phyloP scores from a whole-genome alignment of 305 asterid genomes.

The Lippia alba region DNA sequence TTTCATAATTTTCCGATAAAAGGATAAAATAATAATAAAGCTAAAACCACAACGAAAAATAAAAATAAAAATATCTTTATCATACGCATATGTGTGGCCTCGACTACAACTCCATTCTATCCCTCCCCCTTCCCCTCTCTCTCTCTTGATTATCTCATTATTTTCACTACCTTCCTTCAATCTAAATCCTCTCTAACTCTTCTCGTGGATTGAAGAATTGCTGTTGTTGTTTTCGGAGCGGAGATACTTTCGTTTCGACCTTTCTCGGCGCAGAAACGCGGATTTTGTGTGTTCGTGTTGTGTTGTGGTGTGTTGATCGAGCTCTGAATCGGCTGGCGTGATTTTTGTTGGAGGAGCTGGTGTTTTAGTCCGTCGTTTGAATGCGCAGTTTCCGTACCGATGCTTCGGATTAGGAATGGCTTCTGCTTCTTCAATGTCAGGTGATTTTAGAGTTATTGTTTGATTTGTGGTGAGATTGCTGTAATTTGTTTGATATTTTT shows the following conservation, averaged over 20 bases:
- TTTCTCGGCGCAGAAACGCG: slow-evolving; percentile 28
- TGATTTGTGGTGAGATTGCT: slow-evolving; percentile 19
- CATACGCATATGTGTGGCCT: slow-evolving; percentile 63
- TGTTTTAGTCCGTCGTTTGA: slow-evolving; percentile 34
- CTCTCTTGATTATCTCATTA: slow-evolving; percentile 69
- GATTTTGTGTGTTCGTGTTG: slow-evolving; percentile 25
- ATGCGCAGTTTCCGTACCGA: slow-evolving; percentile 57
- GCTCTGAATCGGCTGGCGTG: slow-evolving; percentile 35
- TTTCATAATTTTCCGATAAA: too few species aligned
- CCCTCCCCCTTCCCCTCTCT: slow-evolving; percentile 39
- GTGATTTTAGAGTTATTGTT: slow-evolving; percentile 29
- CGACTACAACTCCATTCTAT: slow-evolving; percentile 53
- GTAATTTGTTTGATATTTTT: slow-evolving; percentile 27
- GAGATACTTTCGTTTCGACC: slow-evolving; percentile 17
- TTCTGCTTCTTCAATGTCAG: slow-evolving; percentile 78
- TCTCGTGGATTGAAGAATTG: slow-evolving; percentile 27
- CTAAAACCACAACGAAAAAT: slow-evolving; percentile 8
- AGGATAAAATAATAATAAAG: neutral
- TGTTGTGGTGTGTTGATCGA: slow-evolving; percentile 29
- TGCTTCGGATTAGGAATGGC: slow-evolving; percentile 76
- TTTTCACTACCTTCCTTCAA: slow-evolving; percentile 51
- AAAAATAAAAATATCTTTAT: slow-evolving; percentile 39
- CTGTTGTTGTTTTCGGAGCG: slow-evolving; percentile 30
- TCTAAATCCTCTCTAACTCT: slow-evolving; percentile 46
- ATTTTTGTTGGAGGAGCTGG: slow-evolving; percentile 30